Evolutionary conservation across 1,139 yeast genomes (phyloP).

Genomic region (Saccharomyces hybrid): DNA sequence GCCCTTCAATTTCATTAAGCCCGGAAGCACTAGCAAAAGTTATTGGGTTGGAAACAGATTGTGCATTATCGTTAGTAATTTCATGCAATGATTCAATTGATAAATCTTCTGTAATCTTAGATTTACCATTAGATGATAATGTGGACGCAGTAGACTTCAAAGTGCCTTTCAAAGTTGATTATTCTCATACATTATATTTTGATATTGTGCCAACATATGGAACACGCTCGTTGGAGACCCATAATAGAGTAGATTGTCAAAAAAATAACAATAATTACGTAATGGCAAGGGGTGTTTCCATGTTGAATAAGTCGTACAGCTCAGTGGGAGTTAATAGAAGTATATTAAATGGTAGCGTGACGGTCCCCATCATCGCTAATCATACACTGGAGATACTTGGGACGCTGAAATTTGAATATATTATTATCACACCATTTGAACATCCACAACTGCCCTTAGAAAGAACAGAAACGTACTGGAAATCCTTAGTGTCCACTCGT

Average conservation of each 20-base stretch:
- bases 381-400: conserved; percentile 72
- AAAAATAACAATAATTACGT: conserved; percentile 32
- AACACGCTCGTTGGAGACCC: background rate
- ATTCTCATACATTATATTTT: conserved; percentile 61
- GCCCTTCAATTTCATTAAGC: conserved; percentile 61
- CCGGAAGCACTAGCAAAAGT: background rate
- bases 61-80: conserved; percentile 73
- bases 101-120: conserved; percentile 64
- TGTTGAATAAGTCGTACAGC: conserved; percentile 56
- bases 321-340: conserved; percentile 64
- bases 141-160: conserved; percentile 79
- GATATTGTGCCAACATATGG: conserved; percentile 87
- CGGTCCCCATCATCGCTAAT: conserved; percentile 72
- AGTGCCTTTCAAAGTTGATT: conserved; percentile 41
- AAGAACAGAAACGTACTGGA: conserved; percentile 82
- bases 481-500: conserved; percentile 76
- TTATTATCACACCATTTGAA: conserved; percentile 62
- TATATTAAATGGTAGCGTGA: conserved; percentile 57
- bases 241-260: background rate
- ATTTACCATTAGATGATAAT: conserved; percentile 79
- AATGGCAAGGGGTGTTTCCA: conserved; percentile 81
- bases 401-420: conserved; percentile 62
- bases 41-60: conserved; percentile 51
- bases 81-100: conserved; percentile 46
- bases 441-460: conserved; percentile 60